A percentile compares a stretch with the other conserved stretches of the same genome.
phyloP scores from a whole-genome alignment of 768 basidiomycete species.

The Tulasnella sp. region DNA sequence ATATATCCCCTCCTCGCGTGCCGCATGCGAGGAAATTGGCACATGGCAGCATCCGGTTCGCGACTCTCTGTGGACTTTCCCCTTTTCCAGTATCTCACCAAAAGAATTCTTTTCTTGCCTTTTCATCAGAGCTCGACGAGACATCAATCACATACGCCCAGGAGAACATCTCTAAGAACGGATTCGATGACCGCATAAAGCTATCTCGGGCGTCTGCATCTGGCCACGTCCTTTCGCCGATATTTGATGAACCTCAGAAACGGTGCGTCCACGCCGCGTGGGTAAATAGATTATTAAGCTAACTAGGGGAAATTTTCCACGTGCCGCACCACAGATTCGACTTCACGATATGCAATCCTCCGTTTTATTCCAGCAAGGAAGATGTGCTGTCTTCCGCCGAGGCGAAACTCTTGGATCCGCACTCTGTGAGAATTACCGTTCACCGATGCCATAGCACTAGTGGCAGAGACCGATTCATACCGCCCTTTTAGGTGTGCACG shows the following conservation, averaged over 20 bases:
- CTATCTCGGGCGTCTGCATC: conserved; percentile 31
- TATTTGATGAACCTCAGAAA: conserved; percentile 21
- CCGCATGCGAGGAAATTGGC: conserved; percentile 41
- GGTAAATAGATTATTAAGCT: background rate
- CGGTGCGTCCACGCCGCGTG: background rate
- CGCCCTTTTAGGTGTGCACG: conserved; percentile 70
- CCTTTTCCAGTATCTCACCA: background rate
- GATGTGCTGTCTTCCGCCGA: conserved; percentile 54
- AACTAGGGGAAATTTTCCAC: no score
- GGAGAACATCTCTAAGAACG: conserved; percentile 48
- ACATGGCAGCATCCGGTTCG: conserved; percentile 60
- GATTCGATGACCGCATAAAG: conserved; percentile 40
- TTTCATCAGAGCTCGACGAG: conserved; percentile 54
- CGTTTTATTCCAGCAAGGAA: conserved; percentile 71
- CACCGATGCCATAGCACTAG: no score
- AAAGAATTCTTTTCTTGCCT: background rate
- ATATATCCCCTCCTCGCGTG: conserved; percentile 79
- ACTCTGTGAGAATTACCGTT: conserved; percentile 64
- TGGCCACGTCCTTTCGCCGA: conserved; percentile 40
- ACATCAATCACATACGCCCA: conserved; percentile 47
- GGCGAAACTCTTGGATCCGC: conserved; percentile 55
- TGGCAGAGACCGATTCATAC: no score
- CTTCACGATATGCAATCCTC: conserved; percentile 94
- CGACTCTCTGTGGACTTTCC: background rate
- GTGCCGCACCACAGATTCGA: conserved; percentile 38